These are phyloP conservation scores for Kalanchoe fedtschenkoi DNA, from an alignment of 164 flowering plant species.

Conservation along the genomic window DNA sequence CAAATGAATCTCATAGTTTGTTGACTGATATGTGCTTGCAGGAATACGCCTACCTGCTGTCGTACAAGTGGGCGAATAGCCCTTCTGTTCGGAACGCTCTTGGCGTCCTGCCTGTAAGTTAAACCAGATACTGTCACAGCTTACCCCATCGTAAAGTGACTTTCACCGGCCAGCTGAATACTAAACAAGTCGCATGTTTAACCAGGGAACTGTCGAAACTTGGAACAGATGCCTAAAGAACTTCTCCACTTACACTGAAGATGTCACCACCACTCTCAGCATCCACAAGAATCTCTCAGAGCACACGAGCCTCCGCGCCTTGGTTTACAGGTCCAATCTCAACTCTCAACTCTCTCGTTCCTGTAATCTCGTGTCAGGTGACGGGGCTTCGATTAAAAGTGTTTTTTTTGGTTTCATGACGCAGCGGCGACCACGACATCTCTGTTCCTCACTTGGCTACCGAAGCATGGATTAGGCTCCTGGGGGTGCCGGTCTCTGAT, in stretches of 20 bases:
- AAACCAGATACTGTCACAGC: not conserved
- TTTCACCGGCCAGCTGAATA: not conserved
- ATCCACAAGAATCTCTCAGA: constrained; percentile 10
- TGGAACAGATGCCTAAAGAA: constrained; percentile 13
- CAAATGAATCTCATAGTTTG: not conserved
- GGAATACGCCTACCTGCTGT: constrained; percentile 11
- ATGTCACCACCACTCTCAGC: constrained; percentile 4
- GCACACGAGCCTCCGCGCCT: constrained; percentile 13
- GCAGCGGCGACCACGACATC: constrained; percentile 13
- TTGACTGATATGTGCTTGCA: constrained; percentile 4
- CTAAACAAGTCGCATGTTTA: not conserved
- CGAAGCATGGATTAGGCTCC: constrained; percentile 11
- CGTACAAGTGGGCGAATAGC: constrained; percentile 20
- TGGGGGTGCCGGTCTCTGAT: constrained; percentile 11
- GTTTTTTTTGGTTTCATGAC: not conserved
- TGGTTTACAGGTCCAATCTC: constrained; percentile 11
- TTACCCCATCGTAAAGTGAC: too few species aligned
- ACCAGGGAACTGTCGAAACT: constrained; percentile 9
- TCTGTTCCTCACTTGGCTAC: constrained; percentile 9
- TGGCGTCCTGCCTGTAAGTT: constrained; percentile 9
- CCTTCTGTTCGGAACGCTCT: constrained; percentile 9
- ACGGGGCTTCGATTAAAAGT: not conserved
- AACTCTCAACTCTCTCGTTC: not conserved
- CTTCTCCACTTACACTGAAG: constrained; percentile 9
- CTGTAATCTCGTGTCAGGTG: not conserved